These are phyloP conservation scores for Globisporangium apiculatum DNA, from an alignment of 352 stramenopile species.

Conservation along the genomic window DNA sequence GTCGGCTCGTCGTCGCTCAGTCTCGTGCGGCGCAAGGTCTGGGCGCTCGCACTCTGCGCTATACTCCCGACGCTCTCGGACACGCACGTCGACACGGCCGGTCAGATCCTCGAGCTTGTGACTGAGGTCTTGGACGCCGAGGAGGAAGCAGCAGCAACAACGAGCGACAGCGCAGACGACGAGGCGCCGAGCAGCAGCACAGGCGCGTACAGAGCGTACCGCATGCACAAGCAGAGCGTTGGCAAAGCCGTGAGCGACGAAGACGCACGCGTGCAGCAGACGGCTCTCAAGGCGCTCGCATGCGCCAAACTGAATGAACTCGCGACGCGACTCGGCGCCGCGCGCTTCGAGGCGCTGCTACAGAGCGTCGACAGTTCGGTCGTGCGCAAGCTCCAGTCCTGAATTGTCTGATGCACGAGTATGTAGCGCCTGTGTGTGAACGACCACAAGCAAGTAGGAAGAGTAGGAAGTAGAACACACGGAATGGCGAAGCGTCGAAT, in stretches of 20 bases:
- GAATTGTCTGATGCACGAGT: neutral
- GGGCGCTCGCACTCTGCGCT: constrained; percentile 46
- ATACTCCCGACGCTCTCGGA: constrained; percentile 31
- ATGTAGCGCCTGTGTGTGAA: too few relatives aligned
- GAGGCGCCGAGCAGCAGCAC: neutral
- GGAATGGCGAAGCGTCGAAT: too few relatives aligned
- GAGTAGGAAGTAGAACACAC: too few relatives aligned
- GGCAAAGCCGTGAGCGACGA: constrained; percentile 15
- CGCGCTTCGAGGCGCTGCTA: constrained; percentile 42
- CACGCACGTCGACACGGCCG: constrained; percentile 43
- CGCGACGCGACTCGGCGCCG: constrained; percentile 26
- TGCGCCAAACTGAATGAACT: constrained; percentile 35
- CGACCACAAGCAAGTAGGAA: too few relatives aligned
- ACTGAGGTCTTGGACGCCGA: constrained; percentile 70
- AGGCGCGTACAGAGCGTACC: constrained; percentile 49
- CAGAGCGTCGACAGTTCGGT: constrained; percentile 53
- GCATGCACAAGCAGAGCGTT: constrained; percentile 28
- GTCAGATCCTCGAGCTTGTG: constrained; percentile 59
- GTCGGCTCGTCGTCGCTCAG: constrained; percentile 54
- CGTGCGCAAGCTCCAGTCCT: constrained; percentile 39
- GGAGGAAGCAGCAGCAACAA: constrained; percentile 12
- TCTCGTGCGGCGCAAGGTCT: constrained; percentile 54
- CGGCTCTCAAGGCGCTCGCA: constrained; percentile 42
- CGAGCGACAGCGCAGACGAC: neutral
- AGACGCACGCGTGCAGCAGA: constrained; percentile 26